Conservation (phyloP, 2,329 filamentous ascomycete genomes). For the Onygenales sp. region DNA sequence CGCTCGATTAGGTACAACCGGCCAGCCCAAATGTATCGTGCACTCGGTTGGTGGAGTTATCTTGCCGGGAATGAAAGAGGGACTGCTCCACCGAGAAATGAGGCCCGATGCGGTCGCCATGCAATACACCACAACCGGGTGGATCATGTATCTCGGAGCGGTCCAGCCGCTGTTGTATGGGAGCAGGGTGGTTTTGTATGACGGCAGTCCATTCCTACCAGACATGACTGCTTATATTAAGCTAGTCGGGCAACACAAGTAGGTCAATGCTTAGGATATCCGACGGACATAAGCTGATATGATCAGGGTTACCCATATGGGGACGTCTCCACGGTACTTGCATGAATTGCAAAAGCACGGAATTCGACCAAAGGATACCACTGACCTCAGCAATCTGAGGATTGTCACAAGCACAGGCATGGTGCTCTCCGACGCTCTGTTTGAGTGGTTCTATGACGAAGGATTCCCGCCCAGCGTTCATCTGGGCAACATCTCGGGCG, state of each 20-base stretch:
- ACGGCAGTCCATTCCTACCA: conserved; percentile 71
- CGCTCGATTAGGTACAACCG: conserved; percentile 60
- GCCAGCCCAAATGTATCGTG: conserved; percentile 76
- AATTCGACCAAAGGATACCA: conserved; percentile 52
- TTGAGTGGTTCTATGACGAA: conserved; percentile 69
- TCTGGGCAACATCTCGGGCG: conserved; percentile 64
- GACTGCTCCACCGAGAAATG: conserved; percentile 41
- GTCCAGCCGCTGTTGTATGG: conserved; percentile 53
- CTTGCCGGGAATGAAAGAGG: conserved; percentile 48
- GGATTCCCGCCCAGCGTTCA: conserved; percentile 60
- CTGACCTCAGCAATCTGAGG: conserved; percentile 53
- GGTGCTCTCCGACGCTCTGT: conserved; percentile 67
- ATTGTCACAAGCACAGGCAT: conserved; percentile 67
- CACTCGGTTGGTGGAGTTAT: conserved; percentile 47
- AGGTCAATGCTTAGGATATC: conserved; percentile 1
- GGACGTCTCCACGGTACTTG: conserved; percentile 68
- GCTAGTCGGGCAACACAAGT: conserved; percentile 50
- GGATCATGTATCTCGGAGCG: conserved; percentile 76
- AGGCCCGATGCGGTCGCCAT: conserved; percentile 35
- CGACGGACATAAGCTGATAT: not conserved
- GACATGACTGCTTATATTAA: conserved; percentile 54
- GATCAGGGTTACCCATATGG: conserved; percentile 56
- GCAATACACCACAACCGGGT: conserved; percentile 63
- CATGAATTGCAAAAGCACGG: conserved; percentile 58
- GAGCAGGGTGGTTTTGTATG: conserved; percentile 60